These are phyloP conservation scores for Cucurbita moschata DNA, from an alignment of 306 rosid species.

Conservation along the genomic window DNA sequence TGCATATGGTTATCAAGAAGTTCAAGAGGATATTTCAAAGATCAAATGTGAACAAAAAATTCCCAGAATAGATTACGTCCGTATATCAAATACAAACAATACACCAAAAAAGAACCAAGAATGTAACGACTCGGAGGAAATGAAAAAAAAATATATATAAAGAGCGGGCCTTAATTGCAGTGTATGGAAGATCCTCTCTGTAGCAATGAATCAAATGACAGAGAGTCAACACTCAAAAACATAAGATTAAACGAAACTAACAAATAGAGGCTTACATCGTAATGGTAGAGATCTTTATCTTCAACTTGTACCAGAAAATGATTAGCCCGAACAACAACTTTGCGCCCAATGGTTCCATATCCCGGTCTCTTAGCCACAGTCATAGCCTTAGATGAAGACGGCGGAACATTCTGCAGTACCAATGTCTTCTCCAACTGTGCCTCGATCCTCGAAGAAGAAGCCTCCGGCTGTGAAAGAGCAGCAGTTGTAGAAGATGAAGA, in stretches of 20 bases:
- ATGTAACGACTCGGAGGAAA: neutral
- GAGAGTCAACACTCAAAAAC: too few species aligned
- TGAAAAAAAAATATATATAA: too few species aligned
- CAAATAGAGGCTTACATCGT: constrained; percentile 4
- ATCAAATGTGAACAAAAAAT: neutral
- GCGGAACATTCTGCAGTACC: neutral
- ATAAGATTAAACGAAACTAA: neutral
- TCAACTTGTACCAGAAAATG: constrained; percentile 37
- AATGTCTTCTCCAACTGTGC: constrained; percentile 14
- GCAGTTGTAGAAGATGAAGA: neutral
- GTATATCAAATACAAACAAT: neutral
- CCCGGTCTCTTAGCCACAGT: constrained; percentile 29
- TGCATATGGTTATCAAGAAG: neutral
- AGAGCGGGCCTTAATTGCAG: neutral
- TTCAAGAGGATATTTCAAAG: neutral
- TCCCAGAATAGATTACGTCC: neutral
- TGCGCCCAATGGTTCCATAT: constrained; percentile 18
- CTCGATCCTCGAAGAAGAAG: neutral
- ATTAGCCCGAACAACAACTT: constrained; percentile 29
- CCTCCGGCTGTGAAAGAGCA: neutral
- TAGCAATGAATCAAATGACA: too few species aligned
- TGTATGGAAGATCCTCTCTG: neutral
- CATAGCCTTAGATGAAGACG: constrained; percentile 20
- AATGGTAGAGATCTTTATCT: constrained; percentile 28
- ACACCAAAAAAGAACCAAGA: neutral